phyloP scores from a whole-genome alignment of 495 filamentous ascomycete species.

The Xylaria flabelliformis region DNA sequence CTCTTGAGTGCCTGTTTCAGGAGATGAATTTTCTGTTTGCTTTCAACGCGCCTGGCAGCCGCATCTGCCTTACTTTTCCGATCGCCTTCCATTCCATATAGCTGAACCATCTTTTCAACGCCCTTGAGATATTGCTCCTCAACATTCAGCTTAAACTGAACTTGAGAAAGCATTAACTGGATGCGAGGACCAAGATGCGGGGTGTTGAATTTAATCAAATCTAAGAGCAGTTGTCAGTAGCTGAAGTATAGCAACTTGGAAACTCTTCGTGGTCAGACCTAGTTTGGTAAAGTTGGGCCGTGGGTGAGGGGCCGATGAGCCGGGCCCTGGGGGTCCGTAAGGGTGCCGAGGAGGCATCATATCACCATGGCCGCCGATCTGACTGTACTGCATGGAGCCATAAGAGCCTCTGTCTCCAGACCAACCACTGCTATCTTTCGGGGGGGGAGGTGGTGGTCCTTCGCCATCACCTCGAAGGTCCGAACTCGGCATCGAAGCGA shows the following conservation, averaged over 20 bases:
- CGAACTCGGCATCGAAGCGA: conserved; percentile 41
- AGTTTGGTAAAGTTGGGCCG: conserved; percentile 95
- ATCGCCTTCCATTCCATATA: conserved; percentile 98
- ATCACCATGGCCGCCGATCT: conserved; percentile 61
- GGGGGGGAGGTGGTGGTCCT: conserved; percentile 64
- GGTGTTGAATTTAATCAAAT: conserved; percentile 99
- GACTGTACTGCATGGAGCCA: conserved; percentile 52
- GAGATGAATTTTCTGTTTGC: conserved; percentile 96
- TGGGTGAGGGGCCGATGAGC: conserved; percentile 70
- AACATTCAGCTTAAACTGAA: conserved; percentile 98
- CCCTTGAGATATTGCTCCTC: conserved; percentile 99
- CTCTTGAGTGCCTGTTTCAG: conserved; percentile 93
- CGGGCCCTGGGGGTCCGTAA: conserved; percentile 75
- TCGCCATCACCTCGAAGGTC: conserved; percentile 52
- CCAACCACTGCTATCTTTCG: conserved; percentile 61
- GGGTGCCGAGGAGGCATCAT: conserved; percentile 86
- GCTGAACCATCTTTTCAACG: conserved; percentile 98
- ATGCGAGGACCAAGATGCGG: conserved; percentile 95
- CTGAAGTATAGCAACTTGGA: neutral
- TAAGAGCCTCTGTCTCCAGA: conserved; percentile 49
- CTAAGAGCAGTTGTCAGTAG: conserved; percentile 51
- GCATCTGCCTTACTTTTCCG: conserved; percentile 93
- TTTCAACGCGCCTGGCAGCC: conserved; percentile 86
- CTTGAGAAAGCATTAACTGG: conserved; percentile 97
- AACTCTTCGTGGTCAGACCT: conserved; percentile 62